Base-by-base conservation (phyloP, 768 basidiomycete species). In the Macrolepiota fuliginosa region DNA sequence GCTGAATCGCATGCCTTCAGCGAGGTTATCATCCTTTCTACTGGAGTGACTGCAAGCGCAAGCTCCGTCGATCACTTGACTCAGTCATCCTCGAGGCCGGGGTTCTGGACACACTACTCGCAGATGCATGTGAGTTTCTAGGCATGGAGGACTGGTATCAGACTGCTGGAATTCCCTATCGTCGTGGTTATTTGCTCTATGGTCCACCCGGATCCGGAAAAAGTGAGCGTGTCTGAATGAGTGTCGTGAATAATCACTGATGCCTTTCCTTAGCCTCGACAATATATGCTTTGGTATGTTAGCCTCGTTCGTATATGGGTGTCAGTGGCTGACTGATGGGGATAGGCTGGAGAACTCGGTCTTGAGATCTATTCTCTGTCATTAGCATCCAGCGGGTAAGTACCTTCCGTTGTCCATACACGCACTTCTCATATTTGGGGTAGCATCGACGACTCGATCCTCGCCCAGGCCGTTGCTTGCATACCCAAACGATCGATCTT, bases 321-420 rank as follows among this genome's bases (percentile, higher is more conserved):
- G 45, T 12, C 29, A 19, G 25, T 4, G 7, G 7, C 46, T 42
- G n/a, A 55, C 45, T 58, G 54, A 62, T 29, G 29, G 51, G 6
- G 47, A 13, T 7, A 77, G 76, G 79, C 80, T 9, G 80, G 81
- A 10, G 90, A 91, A 70, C 77, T 95, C 10, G 85, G 86, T 3
- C 79, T 96, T 15, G 91, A 94, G 70, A 93, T 96, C 56, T 95
- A 92, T 67, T 74, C 81, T 0, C 66, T 86, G 19, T 83, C 83
- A 0, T 71, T 85, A 0, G 76, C 82, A 0, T 77, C 81, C n/a
- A 68, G 71, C 42, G 75, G 74, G 81, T 84, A 65, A 24, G 77
- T 71, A 12, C 25, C 46, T 25, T 22, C 7, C 29, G 22, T 17
- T 36, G 40, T 27, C 10, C 17, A 13, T 9, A 32, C 29, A 7